Evolutionary conservation across 495 filamentous ascomycete species (phyloP).

Genomic region (Neurospora sublineolata): DNA sequence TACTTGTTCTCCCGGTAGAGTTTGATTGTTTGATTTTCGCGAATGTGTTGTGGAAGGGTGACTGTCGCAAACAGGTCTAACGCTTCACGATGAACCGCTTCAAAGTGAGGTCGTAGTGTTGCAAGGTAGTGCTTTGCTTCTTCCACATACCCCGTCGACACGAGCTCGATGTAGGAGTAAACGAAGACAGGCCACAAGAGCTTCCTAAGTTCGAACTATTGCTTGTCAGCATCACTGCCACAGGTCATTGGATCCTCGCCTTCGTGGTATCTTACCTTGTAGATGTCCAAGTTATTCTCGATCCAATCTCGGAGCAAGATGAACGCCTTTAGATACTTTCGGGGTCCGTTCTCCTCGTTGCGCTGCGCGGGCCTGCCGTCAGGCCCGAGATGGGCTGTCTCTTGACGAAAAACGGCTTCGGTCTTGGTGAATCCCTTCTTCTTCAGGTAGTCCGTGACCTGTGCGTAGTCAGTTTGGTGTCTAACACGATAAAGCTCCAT

Average conservation of each 20-base stretch:
- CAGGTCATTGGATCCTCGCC: not conserved
- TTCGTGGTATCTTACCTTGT: constrained; percentile 51
- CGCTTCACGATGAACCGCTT: constrained; percentile 64
- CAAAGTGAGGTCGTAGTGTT: constrained; percentile 54
- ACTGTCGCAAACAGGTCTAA: constrained; percentile 56
- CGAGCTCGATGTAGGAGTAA: constrained; percentile 77
- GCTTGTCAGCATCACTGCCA: constrained; percentile 19
- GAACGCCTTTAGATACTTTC: constrained; percentile 66
- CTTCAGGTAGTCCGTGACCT: constrained; percentile 92
- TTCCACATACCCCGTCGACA: constrained; percentile 56
- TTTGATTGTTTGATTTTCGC: constrained; percentile 57
- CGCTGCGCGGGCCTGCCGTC: constrained; percentile 60
- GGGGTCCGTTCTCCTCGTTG: constrained; percentile 56
- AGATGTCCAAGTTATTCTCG: constrained; percentile 80
- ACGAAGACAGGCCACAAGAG: constrained; percentile 88
- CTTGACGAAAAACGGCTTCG: constrained; percentile 83
- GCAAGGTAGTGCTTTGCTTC: constrained; percentile 64
- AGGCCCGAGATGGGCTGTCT: constrained; percentile 62
- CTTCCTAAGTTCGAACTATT: constrained; percentile 71
- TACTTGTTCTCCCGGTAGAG: constrained; percentile 79
- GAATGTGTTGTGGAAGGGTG: constrained; percentile 63
- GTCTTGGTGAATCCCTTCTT: constrained; percentile 94
- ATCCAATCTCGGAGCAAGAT: constrained; percentile 67
- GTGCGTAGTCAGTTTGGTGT: not conserved
- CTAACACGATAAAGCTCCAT: not conserved